A percentile compares a stretch with the other conserved stretches of the same genome.
Conservation (phyloP, 2,329 filamentous ascomycete species). For the Exophiala aquamarina region DNA sequence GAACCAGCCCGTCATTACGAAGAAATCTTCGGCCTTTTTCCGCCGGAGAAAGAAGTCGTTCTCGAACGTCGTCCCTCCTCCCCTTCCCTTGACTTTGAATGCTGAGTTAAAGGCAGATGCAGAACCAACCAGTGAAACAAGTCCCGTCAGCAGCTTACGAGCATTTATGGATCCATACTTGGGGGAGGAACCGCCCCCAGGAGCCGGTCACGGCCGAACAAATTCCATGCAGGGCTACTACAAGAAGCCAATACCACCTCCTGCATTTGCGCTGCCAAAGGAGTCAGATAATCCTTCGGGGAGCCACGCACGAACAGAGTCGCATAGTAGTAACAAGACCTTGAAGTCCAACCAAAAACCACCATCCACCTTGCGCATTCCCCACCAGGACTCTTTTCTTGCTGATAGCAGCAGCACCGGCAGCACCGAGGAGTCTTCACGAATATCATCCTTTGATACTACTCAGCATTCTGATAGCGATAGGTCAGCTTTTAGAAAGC, state of each 20-base stretch:
- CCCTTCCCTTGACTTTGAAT: conserved; percentile 50
- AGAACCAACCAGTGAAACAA: conserved; percentile 42
- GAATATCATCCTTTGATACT: conserved; percentile 11
- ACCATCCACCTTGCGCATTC: conserved; percentile 18
- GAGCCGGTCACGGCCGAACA: conserved; percentile 15
- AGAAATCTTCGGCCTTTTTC: conserved; percentile 95
- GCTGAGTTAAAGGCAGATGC: conserved; percentile 30
- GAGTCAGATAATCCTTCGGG: conserved; percentile 5
- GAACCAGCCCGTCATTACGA: conserved; percentile 59
- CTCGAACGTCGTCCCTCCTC: conserved; percentile 62
- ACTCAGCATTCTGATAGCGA: conserved; percentile 24
- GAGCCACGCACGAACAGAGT: conserved; percentile 16
- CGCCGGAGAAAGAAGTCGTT: conserved; percentile 88
- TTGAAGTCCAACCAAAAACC: conserved; percentile 16
- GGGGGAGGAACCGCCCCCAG: conserved; percentile 30
- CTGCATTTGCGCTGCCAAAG: conserved; percentile 12
- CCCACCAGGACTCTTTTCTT: conserved; percentile 31
- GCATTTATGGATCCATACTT: conserved; percentile 87
- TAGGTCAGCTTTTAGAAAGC: conserved; percentile 15
- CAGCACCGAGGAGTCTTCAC: conserved; percentile 19
- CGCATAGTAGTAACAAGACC: conserved; percentile 20
- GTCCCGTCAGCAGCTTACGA: conserved; percentile 76
- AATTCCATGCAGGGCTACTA: conserved; percentile 27
- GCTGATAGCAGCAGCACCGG: conserved; percentile 38
- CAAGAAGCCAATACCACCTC: conserved; percentile 15